Percentiles rank a stretch among this genome's conserved stretches.
phyloP scores from a whole-genome alignment of 768 basidiomycete species.

The Amanita phalloides region DNA sequence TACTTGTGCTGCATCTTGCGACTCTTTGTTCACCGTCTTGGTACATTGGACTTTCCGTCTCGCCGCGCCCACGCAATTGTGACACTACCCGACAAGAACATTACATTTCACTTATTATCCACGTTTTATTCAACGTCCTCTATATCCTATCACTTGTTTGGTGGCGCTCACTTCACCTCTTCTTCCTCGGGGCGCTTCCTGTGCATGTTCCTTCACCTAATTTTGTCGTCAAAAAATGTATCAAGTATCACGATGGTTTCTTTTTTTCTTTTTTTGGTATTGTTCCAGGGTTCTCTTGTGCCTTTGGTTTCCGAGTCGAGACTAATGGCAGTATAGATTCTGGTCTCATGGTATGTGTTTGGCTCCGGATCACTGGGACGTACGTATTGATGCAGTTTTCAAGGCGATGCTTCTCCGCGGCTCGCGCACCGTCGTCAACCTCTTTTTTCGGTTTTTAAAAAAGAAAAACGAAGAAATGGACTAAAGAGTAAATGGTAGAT shows the following conservation, averaged over 20 bases:
- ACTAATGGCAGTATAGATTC: not conserved
- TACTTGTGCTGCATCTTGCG: slow-evolving; percentile 5
- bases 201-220: not conserved
- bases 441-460: not conserved
- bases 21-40: slow-evolving; percentile 1
- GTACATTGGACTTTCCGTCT: not conserved
- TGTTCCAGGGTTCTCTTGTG: not conserved
- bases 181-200: not conserved
- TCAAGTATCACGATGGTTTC: slow-evolving; percentile 6
- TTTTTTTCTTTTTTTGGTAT: not conserved
- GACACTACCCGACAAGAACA: slow-evolving; percentile 5
- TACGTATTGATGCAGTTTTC: not conserved
- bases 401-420: not conserved
- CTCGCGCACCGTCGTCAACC: not conserved
- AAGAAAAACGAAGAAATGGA: slow-evolving; percentile 1
- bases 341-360: not conserved
- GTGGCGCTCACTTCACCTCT: not conserved
- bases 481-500: slow-evolving; percentile 1
- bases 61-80: slow-evolving; percentile 4
- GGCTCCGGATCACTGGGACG: not conserved
- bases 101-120: slow-evolving; percentile 4
- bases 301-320: not conserved
- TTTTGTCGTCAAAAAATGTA: slow-evolving; percentile 5
- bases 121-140: not conserved
- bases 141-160: slow-evolving; percentile 3